phyloP scores from a whole-genome alignment of 169 alveolate species.

The Cryptosporidium ryanae region DNA sequence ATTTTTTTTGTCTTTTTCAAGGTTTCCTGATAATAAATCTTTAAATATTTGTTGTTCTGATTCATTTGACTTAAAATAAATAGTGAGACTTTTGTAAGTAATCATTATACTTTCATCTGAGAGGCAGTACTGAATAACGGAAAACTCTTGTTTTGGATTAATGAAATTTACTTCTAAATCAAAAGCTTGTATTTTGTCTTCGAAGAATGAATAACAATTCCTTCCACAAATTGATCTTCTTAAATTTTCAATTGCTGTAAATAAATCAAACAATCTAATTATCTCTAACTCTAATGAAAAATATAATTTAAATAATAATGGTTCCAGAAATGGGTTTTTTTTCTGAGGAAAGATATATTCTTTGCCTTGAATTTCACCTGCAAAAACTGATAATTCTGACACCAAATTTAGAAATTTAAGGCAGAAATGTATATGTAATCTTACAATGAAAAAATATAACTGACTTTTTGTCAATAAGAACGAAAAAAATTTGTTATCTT shows the following conservation, averaged over 20 bases:
- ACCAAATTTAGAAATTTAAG: not conserved
- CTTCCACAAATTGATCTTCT: no score
- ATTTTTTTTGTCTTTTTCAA: not conserved
- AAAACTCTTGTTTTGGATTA: not conserved
- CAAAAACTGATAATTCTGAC: not conserved
- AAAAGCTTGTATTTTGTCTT: no score
- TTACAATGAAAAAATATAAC: not conserved
- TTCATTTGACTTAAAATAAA: not conserved
- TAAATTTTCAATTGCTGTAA: not conserved
- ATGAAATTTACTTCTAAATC: no score
- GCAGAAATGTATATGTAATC: not conserved
- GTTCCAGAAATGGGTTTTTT: not conserved
- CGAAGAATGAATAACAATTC: no score
- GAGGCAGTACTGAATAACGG: not conserved
- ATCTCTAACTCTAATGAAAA: conserved; percentile 1
- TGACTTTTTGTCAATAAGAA: conserved; percentile 32
- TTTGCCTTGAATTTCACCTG: no score
- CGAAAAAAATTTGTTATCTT: not conserved
- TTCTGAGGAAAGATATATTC: not conserved
- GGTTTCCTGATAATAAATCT: not conserved
- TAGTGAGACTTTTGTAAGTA: conserved; percentile 30
- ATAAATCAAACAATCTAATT: not conserved
- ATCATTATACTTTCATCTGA: not conserved
- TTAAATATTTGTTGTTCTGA: conserved; percentile 7
- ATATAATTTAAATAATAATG: not conserved